Conservation (phyloP, 306 rosid species). For the Quercus mongolica region DNA sequence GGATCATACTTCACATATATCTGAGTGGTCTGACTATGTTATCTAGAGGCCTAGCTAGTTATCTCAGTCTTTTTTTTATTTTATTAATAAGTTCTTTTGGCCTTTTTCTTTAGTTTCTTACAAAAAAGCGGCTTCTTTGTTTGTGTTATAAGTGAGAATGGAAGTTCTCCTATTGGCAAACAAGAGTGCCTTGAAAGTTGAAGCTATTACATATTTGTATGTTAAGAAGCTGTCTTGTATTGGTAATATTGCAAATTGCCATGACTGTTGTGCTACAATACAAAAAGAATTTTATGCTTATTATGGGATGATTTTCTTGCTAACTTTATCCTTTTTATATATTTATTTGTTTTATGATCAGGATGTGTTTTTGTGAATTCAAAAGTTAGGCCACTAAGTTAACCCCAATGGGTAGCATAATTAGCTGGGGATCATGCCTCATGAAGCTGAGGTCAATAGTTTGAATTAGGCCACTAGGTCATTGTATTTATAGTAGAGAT, state of each 20-base stretch:
- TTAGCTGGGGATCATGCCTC: too few relatives aligned
- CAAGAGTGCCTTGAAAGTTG: neutral
- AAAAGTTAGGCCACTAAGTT: neutral
- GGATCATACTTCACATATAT: constrained; percentile 74
- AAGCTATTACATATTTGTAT: neutral
- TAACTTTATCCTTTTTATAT: neutral
- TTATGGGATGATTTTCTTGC: neutral
- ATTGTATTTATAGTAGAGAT: neutral
- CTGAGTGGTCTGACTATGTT: constrained; percentile 75
- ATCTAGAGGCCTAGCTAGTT: constrained; percentile 28
- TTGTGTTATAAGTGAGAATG: constrained; percentile 44
- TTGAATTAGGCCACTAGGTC: neutral
- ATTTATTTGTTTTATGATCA: neutral
- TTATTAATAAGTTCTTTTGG: neutral
- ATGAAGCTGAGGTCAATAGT: too few relatives aligned
- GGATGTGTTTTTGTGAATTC: neutral
- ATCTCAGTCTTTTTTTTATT: neutral
- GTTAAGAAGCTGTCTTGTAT: constrained; percentile 18
- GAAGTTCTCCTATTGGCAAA: constrained; percentile 42
- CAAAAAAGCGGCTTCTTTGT: constrained; percentile 16
- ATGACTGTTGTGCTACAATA: constrained; percentile 1
- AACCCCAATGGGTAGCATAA: too few relatives aligned
- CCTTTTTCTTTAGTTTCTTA: neutral
- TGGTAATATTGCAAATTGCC: constrained; percentile 27
- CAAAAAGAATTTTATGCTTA: neutral